phyloP scores from a whole-genome alignment of 164 flowering plant species.

The Berberis thunbergii region DNA sequence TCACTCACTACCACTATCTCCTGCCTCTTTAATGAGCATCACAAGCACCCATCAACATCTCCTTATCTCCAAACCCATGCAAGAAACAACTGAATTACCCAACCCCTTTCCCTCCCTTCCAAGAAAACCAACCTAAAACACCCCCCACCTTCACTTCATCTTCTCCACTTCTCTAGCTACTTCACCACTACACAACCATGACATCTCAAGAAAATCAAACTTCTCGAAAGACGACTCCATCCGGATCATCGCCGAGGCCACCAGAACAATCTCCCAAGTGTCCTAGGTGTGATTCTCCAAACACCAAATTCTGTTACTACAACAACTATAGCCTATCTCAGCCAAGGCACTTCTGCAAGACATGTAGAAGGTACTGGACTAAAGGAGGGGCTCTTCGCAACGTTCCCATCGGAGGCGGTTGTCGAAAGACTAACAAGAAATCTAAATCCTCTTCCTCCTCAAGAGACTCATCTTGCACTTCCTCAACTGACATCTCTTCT shows the following conservation, averaged over 20 bases:
- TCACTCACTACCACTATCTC: conserved; percentile 1
- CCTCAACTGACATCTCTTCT: conserved; percentile 6
- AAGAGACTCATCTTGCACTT: conserved; percentile 10
- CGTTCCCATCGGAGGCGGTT: conserved; percentile 82
- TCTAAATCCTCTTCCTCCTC: conserved; percentile 20
- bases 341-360: conserved; percentile 81
- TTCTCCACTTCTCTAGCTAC: not conserved
- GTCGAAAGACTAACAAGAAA: conserved; percentile 60
- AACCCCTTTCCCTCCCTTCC: conserved; percentile 31
- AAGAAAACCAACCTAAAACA: conserved; percentile 19
- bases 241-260: conserved; percentile 16
- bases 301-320: conserved; percentile 87
- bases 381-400: conserved; percentile 73
- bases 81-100: conserved; percentile 41
- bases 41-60: conserved; percentile 22
- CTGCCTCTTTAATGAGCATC: conserved; percentile 17
- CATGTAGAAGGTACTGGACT: conserved; percentile 79
- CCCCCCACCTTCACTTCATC: not conserved
- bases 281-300: conserved; percentile 71
- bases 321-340: conserved; percentile 79
- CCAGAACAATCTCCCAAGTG: conserved; percentile 48
- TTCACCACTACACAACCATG: conserved; percentile 5
- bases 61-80: conserved; percentile 27
- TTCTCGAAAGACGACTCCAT: too few relatives aligned
- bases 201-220: conserved; percentile 17